These are phyloP conservation scores for Heterobasidion parviporum DNA, from an alignment of 1,284 basidiomycete genomes.

Conservation along the genomic window DNA sequence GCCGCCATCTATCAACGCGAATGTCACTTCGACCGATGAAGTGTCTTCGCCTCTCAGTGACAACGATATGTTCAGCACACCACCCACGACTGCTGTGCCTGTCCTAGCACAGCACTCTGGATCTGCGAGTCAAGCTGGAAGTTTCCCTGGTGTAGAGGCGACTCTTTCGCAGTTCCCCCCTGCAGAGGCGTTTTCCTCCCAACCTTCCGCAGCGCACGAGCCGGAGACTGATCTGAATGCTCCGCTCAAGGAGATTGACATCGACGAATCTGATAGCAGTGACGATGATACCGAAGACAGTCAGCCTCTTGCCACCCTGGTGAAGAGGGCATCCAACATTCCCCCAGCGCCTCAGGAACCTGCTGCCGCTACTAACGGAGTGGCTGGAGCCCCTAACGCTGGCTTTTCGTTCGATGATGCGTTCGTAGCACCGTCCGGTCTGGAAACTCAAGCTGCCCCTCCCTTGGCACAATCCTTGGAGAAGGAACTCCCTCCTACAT, in stretches of 20 bases:
- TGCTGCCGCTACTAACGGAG: neutral
- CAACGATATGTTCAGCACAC: conserved; percentile 54
- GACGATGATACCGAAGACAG: conserved; percentile 47
- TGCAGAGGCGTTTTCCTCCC: conserved; percentile 27
- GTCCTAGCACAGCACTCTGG: conserved; percentile 1
- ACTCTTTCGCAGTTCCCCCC: conserved; percentile 34
- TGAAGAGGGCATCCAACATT: conserved; percentile 11
- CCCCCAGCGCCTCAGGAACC: neutral
- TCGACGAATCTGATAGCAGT: conserved; percentile 51
- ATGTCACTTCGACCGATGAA: conserved; percentile 6
- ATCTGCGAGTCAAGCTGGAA: neutral
- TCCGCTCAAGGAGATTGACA: conserved; percentile 56
- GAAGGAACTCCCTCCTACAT: neutral
- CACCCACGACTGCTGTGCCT: conserved; percentile 37
- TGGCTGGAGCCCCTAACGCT: neutral
- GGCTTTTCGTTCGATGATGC: conserved; percentile 5
- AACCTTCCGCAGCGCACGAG: conserved; percentile 12
- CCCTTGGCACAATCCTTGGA: neutral
- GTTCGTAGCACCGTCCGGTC: conserved; percentile 9
- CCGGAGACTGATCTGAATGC: conserved; percentile 42
- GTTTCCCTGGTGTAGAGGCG: conserved; percentile 20
- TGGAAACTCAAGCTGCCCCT: neutral
- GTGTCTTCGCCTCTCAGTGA: conserved; percentile 28
- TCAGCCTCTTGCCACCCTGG: conserved; percentile 20
- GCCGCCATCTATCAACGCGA: neutral